Percentiles rank a stretch among this genome's conserved stretches.
Evolutionary conservation across 306 rosid genomes (phyloP).

Genomic region (Dicorynia guianensis): DNA sequence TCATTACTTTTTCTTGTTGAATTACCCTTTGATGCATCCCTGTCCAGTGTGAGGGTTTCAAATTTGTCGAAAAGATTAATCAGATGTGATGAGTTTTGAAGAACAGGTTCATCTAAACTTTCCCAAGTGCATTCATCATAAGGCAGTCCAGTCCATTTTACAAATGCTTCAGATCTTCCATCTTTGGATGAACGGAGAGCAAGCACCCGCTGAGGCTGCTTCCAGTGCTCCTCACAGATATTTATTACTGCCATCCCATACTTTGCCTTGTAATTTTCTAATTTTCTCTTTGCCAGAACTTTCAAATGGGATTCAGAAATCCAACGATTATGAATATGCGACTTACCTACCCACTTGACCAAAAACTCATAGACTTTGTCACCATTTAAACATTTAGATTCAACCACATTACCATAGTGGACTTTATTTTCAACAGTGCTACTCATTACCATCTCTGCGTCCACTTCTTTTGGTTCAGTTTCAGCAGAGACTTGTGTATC

Average conservation of each 20-base stretch:
- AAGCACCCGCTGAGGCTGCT: constrained; percentile 90
- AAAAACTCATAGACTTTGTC: constrained; percentile 70
- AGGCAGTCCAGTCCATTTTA: constrained; percentile 92
- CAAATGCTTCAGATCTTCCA: constrained; percentile 73
- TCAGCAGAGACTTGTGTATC: constrained; percentile 57
- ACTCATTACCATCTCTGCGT: constrained; percentile 51
- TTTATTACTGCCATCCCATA: constrained; percentile 82
- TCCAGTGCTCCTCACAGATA: constrained; percentile 94
- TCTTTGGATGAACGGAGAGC: constrained; percentile 66
- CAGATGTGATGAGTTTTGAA: constrained; percentile 67
- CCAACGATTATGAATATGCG: constrained; percentile 94
- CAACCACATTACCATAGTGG: constrained; percentile 59
- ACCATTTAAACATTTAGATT: constrained; percentile 54
- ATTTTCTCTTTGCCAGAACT: constrained; percentile 92
- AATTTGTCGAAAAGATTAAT: constrained; percentile 63
- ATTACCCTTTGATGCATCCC: constrained; percentile 63
- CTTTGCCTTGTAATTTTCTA: constrained; percentile 97
- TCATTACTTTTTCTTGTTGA: constrained; percentile 59
- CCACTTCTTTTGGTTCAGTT: constrained; percentile 52
- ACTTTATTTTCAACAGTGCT: constrained; percentile 57
- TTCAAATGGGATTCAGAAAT: constrained; percentile 90
- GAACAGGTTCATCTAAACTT: constrained; percentile 80
- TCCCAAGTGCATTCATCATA: constrained; percentile 99
- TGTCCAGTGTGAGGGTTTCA: constrained; percentile 73
- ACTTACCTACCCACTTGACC: constrained; percentile 96